Conservation (phyloP, 192 early-diverging fungal genomes). For the Coemansia biformis region DNA sequence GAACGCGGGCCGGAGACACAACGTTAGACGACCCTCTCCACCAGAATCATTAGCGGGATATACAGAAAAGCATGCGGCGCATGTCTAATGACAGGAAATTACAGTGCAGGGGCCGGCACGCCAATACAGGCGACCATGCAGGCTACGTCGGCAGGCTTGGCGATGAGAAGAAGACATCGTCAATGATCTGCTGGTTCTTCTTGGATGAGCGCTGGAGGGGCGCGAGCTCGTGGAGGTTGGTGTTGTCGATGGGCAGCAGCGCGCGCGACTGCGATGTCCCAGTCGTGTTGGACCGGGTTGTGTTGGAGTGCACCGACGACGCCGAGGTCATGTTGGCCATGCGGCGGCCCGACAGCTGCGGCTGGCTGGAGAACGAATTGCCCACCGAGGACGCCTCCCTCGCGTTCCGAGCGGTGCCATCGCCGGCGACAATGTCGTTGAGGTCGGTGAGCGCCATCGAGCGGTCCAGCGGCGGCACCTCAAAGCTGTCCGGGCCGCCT, state of each 20-base stretch:
- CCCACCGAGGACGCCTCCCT: slow-evolving; percentile 34
- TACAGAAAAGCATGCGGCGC: too few relatives aligned
- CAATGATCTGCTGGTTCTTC: slow-evolving; percentile 48
- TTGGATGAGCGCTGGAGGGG: slow-evolving; percentile 47
- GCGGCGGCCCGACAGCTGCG: slow-evolving; percentile 9
- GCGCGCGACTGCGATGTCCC: slow-evolving; percentile 45
- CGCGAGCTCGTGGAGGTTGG: slow-evolving; percentile 43
- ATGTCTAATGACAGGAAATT: too few relatives aligned
- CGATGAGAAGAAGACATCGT: slow-evolving; percentile 35
- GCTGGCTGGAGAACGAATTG: slow-evolving; percentile 38
- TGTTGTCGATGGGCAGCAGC: slow-evolving; percentile 50
- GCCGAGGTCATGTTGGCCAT: slow-evolving; percentile 18
- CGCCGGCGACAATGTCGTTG: slow-evolving; percentile 43
- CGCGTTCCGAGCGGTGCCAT: slow-evolving; percentile 18
- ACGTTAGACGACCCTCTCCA: too few relatives aligned
- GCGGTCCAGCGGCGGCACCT: slow-evolving; percentile 34
- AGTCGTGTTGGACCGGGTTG: slow-evolving; percentile 38
- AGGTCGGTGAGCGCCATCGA: slow-evolving; percentile 50
- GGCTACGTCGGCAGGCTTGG: slow-evolving; percentile 28
- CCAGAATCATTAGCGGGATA: too few relatives aligned
- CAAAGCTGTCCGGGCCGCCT: slow-evolving; percentile 26
- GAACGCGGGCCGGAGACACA: too few relatives aligned
- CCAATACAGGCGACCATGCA: background rate
- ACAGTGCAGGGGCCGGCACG: background rate
- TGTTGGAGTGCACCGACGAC: slow-evolving; percentile 31